Evolutionary conservation across 1,139 yeast genomes (phyloP).

Genomic region (Lodderomyces oxycetoniae): DNA sequence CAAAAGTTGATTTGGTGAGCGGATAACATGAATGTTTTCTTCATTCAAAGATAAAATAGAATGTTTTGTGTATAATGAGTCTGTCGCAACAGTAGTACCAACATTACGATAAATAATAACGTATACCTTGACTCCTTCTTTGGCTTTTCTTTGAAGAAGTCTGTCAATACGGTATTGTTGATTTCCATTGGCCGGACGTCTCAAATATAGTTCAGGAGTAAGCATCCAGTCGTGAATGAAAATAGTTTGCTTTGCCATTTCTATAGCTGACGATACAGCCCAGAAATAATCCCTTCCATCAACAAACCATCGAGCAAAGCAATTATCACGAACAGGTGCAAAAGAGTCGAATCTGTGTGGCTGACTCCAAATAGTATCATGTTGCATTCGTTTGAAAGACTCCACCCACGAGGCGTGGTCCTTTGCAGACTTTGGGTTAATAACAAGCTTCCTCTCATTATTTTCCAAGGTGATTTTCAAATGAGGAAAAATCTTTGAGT

Average conservation of each 20-base stretch:
- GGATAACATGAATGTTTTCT: constrained; percentile 79
- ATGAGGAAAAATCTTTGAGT: constrained; percentile 35
- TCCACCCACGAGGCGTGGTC: constrained; percentile 74
- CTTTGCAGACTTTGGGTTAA: constrained; percentile 68
- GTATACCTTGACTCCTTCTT: constrained; percentile 86
- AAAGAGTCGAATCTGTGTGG: constrained; percentile 78
- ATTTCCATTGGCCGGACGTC: constrained; percentile 93
- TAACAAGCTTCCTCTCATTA: constrained; percentile 68
- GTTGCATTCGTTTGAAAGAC: constrained; percentile 67
- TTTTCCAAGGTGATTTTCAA: constrained; percentile 68
- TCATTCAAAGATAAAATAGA: constrained; percentile 77
- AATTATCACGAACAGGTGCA: constrained; percentile 84
- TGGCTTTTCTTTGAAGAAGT: constrained; percentile 81
- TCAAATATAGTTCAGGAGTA: constrained; percentile 84
- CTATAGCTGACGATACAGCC: constrained; percentile 90
- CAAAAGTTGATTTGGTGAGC: constrained; percentile 92
- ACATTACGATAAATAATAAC: constrained; percentile 94
- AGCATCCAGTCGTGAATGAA: constrained; percentile 99
- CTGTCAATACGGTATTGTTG: constrained; percentile 94
- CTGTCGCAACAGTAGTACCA: constrained; percentile 89
- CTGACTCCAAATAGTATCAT: constrained; percentile 65
- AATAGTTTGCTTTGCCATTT: constrained; percentile 90
- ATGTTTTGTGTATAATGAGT: constrained; percentile 91
- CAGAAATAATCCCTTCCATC: constrained; percentile 96
- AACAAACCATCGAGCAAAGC: constrained; percentile 94